Evolutionary conservation across 2,329 filamentous ascomycete species (phyloP), one percentile per base, ranked within the genome.

Genomic region (Arthrobotrys sinensis): DNA sequence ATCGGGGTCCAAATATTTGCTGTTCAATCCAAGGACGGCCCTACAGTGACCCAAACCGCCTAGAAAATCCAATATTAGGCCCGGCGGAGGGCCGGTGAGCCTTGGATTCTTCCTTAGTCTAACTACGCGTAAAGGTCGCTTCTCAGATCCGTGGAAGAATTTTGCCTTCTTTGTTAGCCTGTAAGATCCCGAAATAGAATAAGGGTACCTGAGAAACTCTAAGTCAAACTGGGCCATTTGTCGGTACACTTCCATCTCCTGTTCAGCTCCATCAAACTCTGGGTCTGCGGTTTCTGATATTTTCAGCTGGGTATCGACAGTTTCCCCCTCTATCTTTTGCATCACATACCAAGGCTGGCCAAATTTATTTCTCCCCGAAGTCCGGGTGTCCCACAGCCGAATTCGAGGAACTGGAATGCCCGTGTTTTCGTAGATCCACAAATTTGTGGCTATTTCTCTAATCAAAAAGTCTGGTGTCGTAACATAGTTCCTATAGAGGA

Each of bases 341-440:
- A 71, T 71, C 1, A 77, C 57, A 24, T 71, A 77, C 73, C 73
- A 77, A 16, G 73, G 66, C 40, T 70, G 48, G 14, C 73, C 73
- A 14, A 77, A 77, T 28, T 55, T 45, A 36, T 77, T 75, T 19
- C n/a, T 1, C 14, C 14, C 52, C n/a, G 57, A 66, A 4, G 50
- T 71, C 6, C 73, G 57, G 21, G 65, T 45, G 28, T 77, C 66
- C 66, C 73, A 77, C 2, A 77, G 52, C n/a, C 73, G 60, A 7
- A 77, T 52, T 10, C 60, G 73, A 4, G 73, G 60, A 21, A 77
- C 73, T 4, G 73, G 73, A 28, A 77, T 28, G 24, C 52, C 65
- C 11, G 73, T 77, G 16, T 66, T 36, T 10, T 38, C 28, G 24
- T 57, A 60, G 4, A 71, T 5, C 73, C 73, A 77, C 12, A 77